phyloP scores from a whole-genome alignment of 768 basidiomycete genomes.

The Russula lepida region DNA sequence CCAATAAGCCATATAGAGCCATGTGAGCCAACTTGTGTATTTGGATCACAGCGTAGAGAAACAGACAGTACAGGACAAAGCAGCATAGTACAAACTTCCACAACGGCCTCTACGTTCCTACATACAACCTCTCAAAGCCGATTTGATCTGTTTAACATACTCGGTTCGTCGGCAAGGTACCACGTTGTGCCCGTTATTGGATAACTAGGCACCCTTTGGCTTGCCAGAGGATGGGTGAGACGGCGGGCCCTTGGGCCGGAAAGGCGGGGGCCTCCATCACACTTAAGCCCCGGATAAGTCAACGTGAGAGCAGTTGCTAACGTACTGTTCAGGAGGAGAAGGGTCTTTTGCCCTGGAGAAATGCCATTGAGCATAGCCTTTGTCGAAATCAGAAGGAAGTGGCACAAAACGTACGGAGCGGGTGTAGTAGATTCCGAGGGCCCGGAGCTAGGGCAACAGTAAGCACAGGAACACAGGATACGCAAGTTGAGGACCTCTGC shows the following conservation, averaged over 20 bases:
- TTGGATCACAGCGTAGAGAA: too few species aligned
- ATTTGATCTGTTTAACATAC: neutral
- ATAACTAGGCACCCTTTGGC: neutral
- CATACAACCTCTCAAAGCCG: too few species aligned
- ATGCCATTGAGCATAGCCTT: neutral
- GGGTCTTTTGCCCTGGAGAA: neutral
- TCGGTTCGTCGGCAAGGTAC: neutral
- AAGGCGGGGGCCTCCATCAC: neutral
- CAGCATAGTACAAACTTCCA: too few species aligned
- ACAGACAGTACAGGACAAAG: too few species aligned
- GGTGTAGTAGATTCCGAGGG: neutral
- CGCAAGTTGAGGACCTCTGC: too few species aligned
- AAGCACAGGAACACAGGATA: neutral
- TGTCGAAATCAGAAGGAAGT: neutral
- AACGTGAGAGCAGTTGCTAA: neutral
- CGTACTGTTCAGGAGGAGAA: neutral
- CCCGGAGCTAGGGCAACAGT: neutral
- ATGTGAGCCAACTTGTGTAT: too few species aligned
- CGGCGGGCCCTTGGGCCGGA: constrained; percentile 7
- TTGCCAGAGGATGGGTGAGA: neutral
- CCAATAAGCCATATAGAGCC: too few species aligned
- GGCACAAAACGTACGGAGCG: neutral
- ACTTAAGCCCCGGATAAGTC: neutral
- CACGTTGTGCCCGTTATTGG: too few species aligned
- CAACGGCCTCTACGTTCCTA: too few species aligned